phyloP scores from a whole-genome alignment of 371 early-diverging fungal genomes.

The Choanephora cucurbitarum region DNA sequence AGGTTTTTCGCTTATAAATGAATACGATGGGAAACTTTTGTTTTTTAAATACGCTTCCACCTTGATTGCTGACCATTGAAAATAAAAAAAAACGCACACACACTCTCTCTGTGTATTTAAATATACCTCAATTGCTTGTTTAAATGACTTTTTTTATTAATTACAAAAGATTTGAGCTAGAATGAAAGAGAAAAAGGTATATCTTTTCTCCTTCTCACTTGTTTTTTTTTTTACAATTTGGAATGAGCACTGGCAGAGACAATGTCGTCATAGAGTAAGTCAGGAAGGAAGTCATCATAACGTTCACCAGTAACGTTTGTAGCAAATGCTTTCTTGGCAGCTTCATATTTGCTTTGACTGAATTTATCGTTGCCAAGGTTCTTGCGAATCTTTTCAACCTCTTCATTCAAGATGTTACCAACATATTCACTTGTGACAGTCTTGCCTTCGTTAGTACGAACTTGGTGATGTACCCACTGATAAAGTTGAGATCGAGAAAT shows the following conservation, averaged over 20 bases:
- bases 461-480: constrained; percentile 95
- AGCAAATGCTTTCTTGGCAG: constrained; percentile 78
- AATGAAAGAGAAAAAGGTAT: background rate
- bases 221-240: constrained; percentile 17
- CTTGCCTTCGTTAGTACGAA: constrained; percentile 80
- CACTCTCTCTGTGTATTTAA: background rate
- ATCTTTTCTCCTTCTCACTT: background rate
- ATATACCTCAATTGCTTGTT: background rate
- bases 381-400: constrained; percentile 68
- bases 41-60: background rate
- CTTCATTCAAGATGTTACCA: constrained; percentile 82
- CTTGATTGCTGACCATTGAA: background rate
- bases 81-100: background rate
- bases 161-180: background rate
- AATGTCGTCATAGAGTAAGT: constrained; percentile 80
- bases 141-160: background rate
- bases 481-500: constrained; percentile 95
- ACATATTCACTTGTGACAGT: constrained; percentile 76
- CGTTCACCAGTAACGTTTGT: constrained; percentile 76
- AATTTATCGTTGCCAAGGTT: constrained; percentile 62
- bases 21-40: background rate
- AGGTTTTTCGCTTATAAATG: background rate
- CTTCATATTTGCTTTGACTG: constrained; percentile 66
- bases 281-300: constrained; percentile 93
- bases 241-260: constrained; percentile 30